phyloP scores from a whole-genome alignment of 148 eudicot species.

The Bassia scoparia region DNA sequence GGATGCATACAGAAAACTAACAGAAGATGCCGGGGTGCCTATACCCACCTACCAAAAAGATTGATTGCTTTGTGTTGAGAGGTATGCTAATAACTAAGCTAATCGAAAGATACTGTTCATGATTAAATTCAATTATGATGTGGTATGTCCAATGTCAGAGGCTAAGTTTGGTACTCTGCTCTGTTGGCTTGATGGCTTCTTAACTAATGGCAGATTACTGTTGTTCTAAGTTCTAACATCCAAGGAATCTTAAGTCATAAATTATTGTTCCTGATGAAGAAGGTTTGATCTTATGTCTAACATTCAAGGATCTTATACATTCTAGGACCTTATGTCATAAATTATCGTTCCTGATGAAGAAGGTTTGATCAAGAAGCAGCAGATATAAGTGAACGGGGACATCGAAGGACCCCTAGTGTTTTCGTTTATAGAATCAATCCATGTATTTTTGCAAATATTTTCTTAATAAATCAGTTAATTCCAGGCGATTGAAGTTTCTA shows the following conservation, averaged over 20 bases:
- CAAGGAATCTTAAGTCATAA: background rate
- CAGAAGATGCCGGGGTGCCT: constrained; percentile 68
- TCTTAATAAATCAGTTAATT: no score
- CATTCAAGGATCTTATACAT: no score
- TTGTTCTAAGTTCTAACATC: background rate
- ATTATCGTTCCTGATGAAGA: no score
- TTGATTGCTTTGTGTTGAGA: constrained; percentile 7
- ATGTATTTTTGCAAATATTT: background rate
- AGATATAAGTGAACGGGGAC: background rate
- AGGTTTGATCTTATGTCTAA: no score
- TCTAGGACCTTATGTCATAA: no score
- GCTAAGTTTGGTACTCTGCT: background rate
- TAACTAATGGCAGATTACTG: background rate
- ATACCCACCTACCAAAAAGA: constrained; percentile 59
- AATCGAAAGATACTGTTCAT: background rate
- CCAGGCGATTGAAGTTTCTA: no score
- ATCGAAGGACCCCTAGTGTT: background rate
- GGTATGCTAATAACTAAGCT: constrained; percentile 15
- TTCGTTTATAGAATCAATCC: background rate
- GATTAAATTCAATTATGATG: background rate
- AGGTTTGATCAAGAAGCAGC: background rate
- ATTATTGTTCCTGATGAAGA: background rate
- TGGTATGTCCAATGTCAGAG: background rate
- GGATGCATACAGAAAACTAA: constrained; percentile 50
- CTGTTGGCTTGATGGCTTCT: background rate